Evolutionary conservation across 257 asterid genomes (phyloP).

Genomic region (Capsicum chinense): DNA sequence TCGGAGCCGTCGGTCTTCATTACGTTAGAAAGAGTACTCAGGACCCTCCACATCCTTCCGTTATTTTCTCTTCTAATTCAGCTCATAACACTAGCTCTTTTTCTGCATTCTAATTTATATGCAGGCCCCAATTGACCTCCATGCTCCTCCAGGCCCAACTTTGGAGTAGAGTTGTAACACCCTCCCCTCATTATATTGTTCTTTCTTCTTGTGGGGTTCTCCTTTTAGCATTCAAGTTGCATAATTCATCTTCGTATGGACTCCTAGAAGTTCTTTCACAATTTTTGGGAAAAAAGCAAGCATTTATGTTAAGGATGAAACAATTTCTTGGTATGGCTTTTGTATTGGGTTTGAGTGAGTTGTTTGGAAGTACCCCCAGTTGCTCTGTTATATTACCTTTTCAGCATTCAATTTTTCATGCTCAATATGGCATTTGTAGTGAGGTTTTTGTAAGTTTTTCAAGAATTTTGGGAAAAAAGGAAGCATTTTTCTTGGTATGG

Average conservation of each 20-base stretch:
- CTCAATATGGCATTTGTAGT: background rate
- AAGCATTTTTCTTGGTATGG: background rate
- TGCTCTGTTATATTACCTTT: background rate
- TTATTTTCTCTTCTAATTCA: no score
- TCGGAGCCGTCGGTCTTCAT: no score
- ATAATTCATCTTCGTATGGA: background rate
- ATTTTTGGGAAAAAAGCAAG: background rate
- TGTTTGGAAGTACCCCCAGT: background rate
- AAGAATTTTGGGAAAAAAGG: background rate
- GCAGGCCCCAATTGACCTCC: no score
- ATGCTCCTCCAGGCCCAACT: no score
- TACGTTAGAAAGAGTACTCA: no score
- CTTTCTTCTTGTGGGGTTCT: background rate
- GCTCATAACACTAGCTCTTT: no score
- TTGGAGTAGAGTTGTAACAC: background rate
- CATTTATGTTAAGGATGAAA: background rate
- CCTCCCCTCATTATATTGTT: slow-evolving; percentile 29
- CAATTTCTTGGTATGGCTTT: background rate
- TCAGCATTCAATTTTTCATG: background rate
- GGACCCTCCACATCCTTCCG: no score
- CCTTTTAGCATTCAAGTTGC: background rate
- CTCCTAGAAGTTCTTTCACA: background rate
- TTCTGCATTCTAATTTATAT: no score
- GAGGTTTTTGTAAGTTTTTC: background rate
- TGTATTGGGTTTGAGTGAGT: background rate